Conservation (phyloP, 2,329 filamentous ascomycete genomes). For the Phoma herbarum region DNA sequence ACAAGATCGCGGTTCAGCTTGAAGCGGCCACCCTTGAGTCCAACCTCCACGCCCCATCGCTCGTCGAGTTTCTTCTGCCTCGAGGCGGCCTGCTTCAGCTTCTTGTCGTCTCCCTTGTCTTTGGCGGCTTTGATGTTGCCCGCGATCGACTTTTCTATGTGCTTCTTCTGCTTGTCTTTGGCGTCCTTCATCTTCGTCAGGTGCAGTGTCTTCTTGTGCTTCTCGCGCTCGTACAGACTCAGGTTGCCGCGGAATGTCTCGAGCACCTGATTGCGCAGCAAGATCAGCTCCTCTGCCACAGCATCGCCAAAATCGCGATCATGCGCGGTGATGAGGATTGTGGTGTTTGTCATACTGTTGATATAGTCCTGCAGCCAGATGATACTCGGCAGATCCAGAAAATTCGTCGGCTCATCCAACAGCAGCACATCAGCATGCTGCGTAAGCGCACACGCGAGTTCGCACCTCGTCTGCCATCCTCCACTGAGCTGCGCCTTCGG, state of each 20-base stretch:
- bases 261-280: constrained; percentile 75
- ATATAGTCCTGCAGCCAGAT: constrained; percentile 85
- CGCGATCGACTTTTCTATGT: constrained; percentile 80
- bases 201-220: constrained; percentile 72
- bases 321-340: constrained; percentile 82
- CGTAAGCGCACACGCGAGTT: constrained; percentile 65
- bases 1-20: constrained; percentile 78
- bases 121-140: constrained; percentile 79
- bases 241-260: constrained; percentile 80
- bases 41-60: constrained; percentile 78
- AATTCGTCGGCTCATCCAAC: constrained; percentile 88
- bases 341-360: constrained; percentile 64
- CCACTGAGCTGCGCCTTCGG: constrained; percentile 75
- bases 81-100: constrained; percentile 83
- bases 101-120: constrained; percentile 82
- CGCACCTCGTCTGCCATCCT: constrained; percentile 60
- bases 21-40: constrained; percentile 75
- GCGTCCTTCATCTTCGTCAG: constrained; percentile 81
- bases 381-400: constrained; percentile 81
- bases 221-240: constrained; percentile 73
- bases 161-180: constrained; percentile 80
- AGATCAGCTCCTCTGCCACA: constrained; percentile 77
- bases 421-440: constrained; percentile 80
- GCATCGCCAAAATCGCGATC: constrained; percentile 82
- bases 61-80: constrained; percentile 87